Percentiles rank a stretch among this genome's conserved stretches.
Conservation (phyloP, 768 basidiomycete species). For the Gelatoporia subvermispora region DNA sequence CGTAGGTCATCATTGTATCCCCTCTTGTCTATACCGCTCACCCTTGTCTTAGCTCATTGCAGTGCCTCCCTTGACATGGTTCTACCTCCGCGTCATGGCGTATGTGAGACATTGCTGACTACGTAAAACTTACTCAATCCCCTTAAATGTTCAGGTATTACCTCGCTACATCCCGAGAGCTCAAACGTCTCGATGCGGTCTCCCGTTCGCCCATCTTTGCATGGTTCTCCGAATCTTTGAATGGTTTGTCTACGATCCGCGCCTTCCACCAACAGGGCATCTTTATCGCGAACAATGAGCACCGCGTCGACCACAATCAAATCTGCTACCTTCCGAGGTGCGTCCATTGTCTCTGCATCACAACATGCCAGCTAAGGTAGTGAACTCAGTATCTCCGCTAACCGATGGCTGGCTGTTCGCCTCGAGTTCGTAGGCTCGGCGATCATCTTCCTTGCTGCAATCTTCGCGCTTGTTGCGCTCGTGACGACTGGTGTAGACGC, state of each 20-base stretch:
- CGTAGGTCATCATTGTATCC: slow-evolving; percentile 14
- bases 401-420: slow-evolving; percentile 81
- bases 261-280: slow-evolving; percentile 68
- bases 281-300: slow-evolving; percentile 65
- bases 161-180: slow-evolving; percentile 78
- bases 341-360: not conserved
- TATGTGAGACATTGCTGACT: slow-evolving; percentile 29
- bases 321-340: slow-evolving; percentile 46
- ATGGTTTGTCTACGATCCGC: slow-evolving; percentile 78
- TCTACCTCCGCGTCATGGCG: slow-evolving; percentile 80
- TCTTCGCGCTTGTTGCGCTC: slow-evolving; percentile 65
- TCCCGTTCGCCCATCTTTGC: slow-evolving; percentile 90
- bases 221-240: slow-evolving; percentile 75
- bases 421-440: slow-evolving; percentile 80
- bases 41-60: slow-evolving; percentile 42
- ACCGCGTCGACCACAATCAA: slow-evolving; percentile 81
- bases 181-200: slow-evolving; percentile 85
- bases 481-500: slow-evolving; percentile 77
- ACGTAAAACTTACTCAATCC: not conserved
- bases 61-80: slow-evolving; percentile 68
- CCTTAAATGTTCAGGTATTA: slow-evolving; percentile 66
- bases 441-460: slow-evolving; percentile 71
- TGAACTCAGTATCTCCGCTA: slow-evolving; percentile 53
- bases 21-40: not conserved
- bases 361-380: not conserved